A percentile compares a stretch with the other conserved stretches of the same genome.
phyloP scores from a whole-genome alignment of 805 yeast species.

The Pichia ethanolica region DNA sequence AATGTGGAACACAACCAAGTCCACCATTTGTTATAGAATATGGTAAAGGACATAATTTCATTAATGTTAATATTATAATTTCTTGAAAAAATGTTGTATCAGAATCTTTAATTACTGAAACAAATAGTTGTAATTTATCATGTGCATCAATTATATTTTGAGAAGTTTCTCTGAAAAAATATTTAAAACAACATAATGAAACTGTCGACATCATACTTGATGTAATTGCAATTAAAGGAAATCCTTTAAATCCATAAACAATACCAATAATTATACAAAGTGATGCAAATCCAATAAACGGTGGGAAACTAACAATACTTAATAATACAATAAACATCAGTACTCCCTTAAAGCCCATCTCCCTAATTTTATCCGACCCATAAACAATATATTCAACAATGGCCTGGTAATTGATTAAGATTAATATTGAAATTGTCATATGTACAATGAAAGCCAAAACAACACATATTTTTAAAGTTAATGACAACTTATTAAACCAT shows the following conservation, averaged over 20 bases:
- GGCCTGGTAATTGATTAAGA: conserved; percentile 28
- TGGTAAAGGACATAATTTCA: conserved; percentile 87
- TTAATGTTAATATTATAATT: conserved; percentile 57
- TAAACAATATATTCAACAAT: conserved; percentile 32
- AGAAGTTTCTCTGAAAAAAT: conserved; percentile 51
- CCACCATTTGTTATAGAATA: conserved; percentile 92
- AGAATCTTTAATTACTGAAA: conserved; percentile 59
- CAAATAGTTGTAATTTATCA: conserved; percentile 63
- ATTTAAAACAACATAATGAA: conserved; percentile 66
- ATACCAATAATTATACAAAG: conserved; percentile 65
- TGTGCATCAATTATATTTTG: conserved; percentile 51
- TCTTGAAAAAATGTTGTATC: conserved; percentile 39
- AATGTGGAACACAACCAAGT: conserved; percentile 76
- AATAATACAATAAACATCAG: conserved; percentile 44
- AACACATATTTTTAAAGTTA: background rate
- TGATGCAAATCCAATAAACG: conserved; percentile 74
- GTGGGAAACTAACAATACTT: conserved; percentile 79
- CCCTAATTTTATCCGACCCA: conserved; percentile 38
- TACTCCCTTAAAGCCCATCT: conserved; percentile 19
- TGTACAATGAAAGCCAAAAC: background rate
- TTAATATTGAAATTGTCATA: background rate
- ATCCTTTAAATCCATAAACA: conserved; percentile 81
- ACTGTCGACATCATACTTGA: conserved; percentile 66
- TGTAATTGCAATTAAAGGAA: conserved; percentile 65
- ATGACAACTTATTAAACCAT: conserved; percentile 1